Percentiles rank a stretch among this genome's conserved stretches.
phyloP scores from a whole-genome alignment of 148 eudicot genomes.

The Suaeda aralocaspica region DNA sequence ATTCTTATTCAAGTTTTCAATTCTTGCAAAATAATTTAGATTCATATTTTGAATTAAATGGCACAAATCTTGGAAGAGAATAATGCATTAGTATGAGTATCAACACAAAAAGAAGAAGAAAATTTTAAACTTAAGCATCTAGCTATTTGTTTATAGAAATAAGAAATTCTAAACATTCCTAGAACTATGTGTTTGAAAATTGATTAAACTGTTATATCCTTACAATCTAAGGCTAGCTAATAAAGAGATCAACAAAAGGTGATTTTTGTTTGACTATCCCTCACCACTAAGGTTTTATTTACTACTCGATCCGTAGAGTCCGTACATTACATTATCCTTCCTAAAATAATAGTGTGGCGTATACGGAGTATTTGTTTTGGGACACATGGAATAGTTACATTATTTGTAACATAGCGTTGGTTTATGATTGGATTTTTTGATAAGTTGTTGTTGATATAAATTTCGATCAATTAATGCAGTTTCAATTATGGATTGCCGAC shows the following conservation, averaged over 20 bases:
- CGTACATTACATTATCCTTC: too few relatives aligned
- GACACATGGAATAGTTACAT: too few relatives aligned
- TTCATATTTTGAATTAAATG: slow-evolving; percentile 12
- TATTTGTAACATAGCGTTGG: too few relatives aligned
- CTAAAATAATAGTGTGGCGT: too few relatives aligned
- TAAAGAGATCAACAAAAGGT: neutral
- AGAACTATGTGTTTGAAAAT: neutral
- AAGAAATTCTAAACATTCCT: neutral
- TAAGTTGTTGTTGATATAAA: too few relatives aligned
- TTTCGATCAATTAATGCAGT: too few relatives aligned
- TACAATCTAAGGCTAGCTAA: neutral
- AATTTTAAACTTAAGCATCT: neutral
- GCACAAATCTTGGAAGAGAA: slow-evolving; percentile 11
- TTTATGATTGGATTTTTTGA: too few relatives aligned
- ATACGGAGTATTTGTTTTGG: too few relatives aligned
- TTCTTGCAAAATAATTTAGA: slow-evolving; percentile 5
- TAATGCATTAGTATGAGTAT: slow-evolving; percentile 4
- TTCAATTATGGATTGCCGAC: too few relatives aligned
- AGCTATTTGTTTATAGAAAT: neutral
- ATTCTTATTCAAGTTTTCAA: slow-evolving; percentile 23
- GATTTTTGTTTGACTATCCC: slow-evolving; percentile 7
- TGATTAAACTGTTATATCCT: slow-evolving; percentile 3
- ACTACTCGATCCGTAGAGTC: too few relatives aligned
- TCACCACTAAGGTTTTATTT: too few relatives aligned
- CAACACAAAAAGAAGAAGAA: neutral